Percentiles rank a stretch among this genome's conserved stretches.
phyloP scores from a whole-genome alignment of 176 grass and related monocot species.

The Leersia perrieri region DNA sequence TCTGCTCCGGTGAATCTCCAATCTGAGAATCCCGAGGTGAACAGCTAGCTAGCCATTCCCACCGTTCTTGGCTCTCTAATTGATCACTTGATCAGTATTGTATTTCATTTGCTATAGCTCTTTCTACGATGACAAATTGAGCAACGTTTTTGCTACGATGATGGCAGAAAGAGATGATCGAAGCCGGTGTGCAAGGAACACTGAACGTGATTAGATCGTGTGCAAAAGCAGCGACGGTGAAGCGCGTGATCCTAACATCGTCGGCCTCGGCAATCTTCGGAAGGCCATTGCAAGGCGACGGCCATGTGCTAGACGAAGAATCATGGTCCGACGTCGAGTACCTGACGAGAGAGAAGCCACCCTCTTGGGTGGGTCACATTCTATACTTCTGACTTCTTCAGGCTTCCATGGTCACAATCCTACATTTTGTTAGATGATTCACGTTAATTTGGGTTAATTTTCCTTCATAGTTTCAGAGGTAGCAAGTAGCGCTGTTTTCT shows the following conservation, averaged over 20 bases:
- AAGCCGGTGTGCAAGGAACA: slow-evolving; percentile 18
- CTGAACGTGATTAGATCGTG: slow-evolving; percentile 36
- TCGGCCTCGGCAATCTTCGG: background rate
- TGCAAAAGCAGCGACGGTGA: slow-evolving; percentile 26
- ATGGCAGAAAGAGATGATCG: slow-evolving; percentile 38
- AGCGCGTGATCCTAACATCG: slow-evolving; percentile 36
- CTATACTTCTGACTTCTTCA: too few relatives aligned
- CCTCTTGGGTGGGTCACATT: too few relatives aligned
- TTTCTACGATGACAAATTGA: background rate
- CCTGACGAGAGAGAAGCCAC: too few relatives aligned
- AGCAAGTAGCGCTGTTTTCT: too few relatives aligned
- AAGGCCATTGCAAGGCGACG: background rate
- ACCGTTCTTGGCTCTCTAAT: too few relatives aligned
- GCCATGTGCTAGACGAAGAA: slow-evolving; percentile 18
- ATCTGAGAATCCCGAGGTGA: slow-evolving; percentile 9
- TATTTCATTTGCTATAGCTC: background rate
- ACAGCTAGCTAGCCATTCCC: too few relatives aligned
- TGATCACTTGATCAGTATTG: too few relatives aligned
- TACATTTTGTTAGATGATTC: too few relatives aligned
- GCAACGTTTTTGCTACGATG: background rate
- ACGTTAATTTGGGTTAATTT: too few relatives aligned
- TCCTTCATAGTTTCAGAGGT: too few relatives aligned
- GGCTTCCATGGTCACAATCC: too few relatives aligned
- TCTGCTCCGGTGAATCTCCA: slow-evolving; percentile 56
- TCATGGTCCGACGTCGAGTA: slow-evolving; percentile 44